A percentile compares a stretch with the other conserved stretches of the same genome.
Conservation (phyloP, 768 basidiomycete species). For the Pholiota molesta region DNA sequence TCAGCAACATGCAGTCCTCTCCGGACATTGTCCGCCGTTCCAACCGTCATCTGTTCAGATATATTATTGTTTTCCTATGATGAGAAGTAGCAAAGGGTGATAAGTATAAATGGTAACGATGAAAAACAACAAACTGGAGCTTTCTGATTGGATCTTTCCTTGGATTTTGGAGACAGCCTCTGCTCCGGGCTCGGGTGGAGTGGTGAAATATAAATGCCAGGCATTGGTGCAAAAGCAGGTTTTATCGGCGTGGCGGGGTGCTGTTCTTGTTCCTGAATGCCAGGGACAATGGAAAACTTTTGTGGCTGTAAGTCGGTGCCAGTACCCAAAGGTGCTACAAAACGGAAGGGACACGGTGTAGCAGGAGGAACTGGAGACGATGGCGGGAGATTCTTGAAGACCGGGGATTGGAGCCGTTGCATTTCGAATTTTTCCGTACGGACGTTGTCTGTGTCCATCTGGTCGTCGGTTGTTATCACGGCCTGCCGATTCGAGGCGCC, state of each 20-base stretch:
- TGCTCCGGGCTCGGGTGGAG: constrained; percentile 20
- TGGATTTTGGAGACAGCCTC: neutral
- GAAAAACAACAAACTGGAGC: constrained; percentile 5
- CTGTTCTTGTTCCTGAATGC: neutral
- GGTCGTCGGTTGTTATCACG: neutral
- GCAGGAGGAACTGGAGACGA: neutral
- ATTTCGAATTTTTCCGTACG: neutral
- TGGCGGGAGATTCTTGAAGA: neutral
- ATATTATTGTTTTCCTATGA: neutral
- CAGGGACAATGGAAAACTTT: neutral
- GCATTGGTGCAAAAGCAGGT: constrained; percentile 36
- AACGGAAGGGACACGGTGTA: constrained; percentile 30
- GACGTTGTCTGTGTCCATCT: neutral
- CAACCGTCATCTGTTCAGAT: neutral
- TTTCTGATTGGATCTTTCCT: constrained; percentile 1
- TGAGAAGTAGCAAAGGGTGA: neutral
- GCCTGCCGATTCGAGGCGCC: neutral
- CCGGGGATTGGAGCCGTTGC: neutral
- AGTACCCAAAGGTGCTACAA: constrained; percentile 22
- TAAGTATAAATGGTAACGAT: neutral
- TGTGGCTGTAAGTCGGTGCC: neutral
- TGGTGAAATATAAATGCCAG: constrained; percentile 41
- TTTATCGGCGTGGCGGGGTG: constrained; percentile 1
- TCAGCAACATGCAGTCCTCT: neutral
- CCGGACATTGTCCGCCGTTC: neutral